Percentiles rank a stretch among this genome's conserved stretches.
phyloP scores from a whole-genome alignment of 441 rosid species.

The Populus hybrid region DNA sequence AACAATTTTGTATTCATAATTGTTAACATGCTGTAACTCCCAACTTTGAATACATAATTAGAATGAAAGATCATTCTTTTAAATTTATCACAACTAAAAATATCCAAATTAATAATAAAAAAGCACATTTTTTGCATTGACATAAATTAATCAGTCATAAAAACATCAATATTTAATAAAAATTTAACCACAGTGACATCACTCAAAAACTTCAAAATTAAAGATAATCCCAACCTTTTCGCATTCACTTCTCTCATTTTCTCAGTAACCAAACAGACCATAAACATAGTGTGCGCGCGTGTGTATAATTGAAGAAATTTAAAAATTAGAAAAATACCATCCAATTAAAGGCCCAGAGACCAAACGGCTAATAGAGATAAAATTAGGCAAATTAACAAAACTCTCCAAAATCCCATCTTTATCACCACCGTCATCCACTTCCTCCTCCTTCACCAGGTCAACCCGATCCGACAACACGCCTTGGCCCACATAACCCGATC shows the following conservation, averaged over 20 bases:
- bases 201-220: not conserved
- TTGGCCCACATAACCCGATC: conserved; percentile 22
- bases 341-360: conserved; percentile 87
- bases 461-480: conserved; percentile 14
- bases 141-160: not conserved
- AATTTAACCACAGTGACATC: not conserved
- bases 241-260: not conserved
- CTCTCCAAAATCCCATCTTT: conserved; percentile 36
- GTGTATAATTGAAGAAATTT: not conserved
- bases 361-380: conserved; percentile 67
- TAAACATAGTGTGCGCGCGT: not conserved
- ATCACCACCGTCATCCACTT: conserved; percentile 15
- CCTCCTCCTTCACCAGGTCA: conserved; percentile 12
- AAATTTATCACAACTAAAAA: no score
- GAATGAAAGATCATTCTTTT: no score
- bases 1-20: not conserved
- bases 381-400: conserved; percentile 75
- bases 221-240: not conserved
- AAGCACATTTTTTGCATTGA: not conserved
- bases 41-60: no score
- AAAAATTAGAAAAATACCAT: conserved; percentile 43
- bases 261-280: not conserved
- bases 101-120: no score
- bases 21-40: not conserved
- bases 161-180: not conserved